A percentile compares a stretch with the other conserved stretches of the same genome.
Evolutionary conservation across 2,329 filamentous ascomycete genomes (phyloP).

Genomic region (Sclerotinia nivalis): DNA sequence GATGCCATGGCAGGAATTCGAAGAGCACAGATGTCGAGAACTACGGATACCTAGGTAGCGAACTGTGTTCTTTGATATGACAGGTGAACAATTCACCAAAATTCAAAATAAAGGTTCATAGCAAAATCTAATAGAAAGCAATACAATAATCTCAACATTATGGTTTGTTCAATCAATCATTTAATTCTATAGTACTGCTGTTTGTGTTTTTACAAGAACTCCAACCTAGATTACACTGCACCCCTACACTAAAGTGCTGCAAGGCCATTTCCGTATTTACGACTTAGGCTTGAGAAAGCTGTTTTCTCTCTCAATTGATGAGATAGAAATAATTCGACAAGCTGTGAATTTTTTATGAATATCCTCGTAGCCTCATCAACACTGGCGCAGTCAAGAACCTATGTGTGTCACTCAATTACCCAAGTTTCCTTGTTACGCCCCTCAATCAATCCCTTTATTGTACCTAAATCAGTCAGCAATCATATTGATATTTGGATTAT

Average conservation of each 20-base stretch:
- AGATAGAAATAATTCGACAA: slow-evolving; percentile 7
- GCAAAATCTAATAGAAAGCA: neutral
- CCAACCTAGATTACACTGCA: slow-evolving; percentile 32
- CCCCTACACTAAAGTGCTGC: slow-evolving; percentile 24
- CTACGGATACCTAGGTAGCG: slow-evolving; percentile 13
- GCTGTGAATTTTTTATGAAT: slow-evolving; percentile 23
- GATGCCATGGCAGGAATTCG: slow-evolving; percentile 5
- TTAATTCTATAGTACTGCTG: slow-evolving; percentile 20
- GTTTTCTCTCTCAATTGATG: neutral
- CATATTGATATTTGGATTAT: neutral
- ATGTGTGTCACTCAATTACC: slow-evolving; percentile 14
- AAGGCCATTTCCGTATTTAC: slow-evolving; percentile 27
- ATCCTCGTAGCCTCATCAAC: slow-evolving; percentile 2
- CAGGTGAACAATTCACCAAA: neutral
- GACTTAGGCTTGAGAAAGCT: slow-evolving; percentile 27
- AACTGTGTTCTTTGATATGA: slow-evolving; percentile 23
- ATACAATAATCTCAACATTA: neutral
- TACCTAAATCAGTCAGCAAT: slow-evolving; percentile 14
- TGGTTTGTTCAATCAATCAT: neutral
- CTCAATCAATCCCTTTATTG: slow-evolving; percentile 18
- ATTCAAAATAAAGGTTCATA: neutral
- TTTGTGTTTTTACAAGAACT: slow-evolving; percentile 37
- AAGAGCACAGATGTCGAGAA: slow-evolving; percentile 22
- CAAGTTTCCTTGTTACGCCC: slow-evolving; percentile 19
- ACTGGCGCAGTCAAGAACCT: slow-evolving; percentile 14